Conservation (phyloP, 140 eudicot genomes). For the Ambrosia hybrid region DNA sequence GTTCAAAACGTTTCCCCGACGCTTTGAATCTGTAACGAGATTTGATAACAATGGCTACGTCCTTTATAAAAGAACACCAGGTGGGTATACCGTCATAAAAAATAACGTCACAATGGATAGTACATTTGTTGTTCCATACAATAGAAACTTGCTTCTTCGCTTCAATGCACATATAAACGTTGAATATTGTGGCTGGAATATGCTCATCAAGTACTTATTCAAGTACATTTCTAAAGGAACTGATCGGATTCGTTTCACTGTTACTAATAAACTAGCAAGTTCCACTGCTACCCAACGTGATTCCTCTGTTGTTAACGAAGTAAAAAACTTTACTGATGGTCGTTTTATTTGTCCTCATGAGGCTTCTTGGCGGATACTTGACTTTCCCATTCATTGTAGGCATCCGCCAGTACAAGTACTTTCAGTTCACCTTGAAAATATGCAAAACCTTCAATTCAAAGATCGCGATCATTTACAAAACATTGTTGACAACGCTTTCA, state of each 20-base stretch:
- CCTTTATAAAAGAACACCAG: not conserved
- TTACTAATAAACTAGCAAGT: no score
- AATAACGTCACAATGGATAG: not conserved
- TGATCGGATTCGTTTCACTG: not conserved
- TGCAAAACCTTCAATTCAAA: not conserved
- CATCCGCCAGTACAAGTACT: not conserved
- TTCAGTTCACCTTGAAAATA: not conserved
- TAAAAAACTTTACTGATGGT: not conserved
- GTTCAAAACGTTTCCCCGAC: not conserved
- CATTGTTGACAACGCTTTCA: not conserved
- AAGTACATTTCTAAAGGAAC: not conserved
- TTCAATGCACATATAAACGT: not conserved
- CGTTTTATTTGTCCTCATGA: not conserved
- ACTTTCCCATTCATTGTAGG: not conserved
- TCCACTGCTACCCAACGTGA: no score
- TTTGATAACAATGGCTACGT: not conserved
- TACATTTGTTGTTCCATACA: not conserved
- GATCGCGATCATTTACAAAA: no score
- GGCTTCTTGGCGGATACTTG: not conserved
- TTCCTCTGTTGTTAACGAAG: no score
- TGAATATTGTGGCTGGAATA: not conserved
- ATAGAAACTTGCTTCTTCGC: not conserved
- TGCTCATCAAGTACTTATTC: not conserved
- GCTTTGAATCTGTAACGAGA: not conserved
- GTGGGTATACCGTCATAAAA: no score